Conservation (phyloP, 2,329 filamentous ascomycete genomes). For the Ophiognomonia clavigignenti-juglandacearum region DNA sequence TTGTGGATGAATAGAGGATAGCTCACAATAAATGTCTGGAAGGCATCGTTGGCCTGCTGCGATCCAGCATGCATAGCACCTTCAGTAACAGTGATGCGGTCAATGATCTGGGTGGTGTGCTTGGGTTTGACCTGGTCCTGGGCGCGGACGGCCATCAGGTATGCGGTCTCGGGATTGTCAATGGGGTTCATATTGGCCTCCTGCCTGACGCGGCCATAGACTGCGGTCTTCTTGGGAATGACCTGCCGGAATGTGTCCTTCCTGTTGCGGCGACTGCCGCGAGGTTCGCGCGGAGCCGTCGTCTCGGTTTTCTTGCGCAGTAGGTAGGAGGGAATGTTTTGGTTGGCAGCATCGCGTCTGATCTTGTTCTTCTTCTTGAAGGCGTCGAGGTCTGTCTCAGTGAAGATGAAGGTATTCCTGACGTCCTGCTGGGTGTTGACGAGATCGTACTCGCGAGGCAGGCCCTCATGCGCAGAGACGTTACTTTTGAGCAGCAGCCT, state of each 20-base stretch:
- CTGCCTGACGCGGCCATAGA: constrained; percentile 29
- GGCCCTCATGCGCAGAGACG: constrained; percentile 60
- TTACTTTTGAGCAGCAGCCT: constrained; percentile 65
- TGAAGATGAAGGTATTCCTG: constrained; percentile 86
- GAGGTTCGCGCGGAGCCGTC: constrained; percentile 31
- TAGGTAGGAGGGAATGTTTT: constrained; percentile 55
- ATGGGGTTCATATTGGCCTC: constrained; percentile 27
- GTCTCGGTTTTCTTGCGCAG: constrained; percentile 43
- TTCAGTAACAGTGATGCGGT: constrained; percentile 43
- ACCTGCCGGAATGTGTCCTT: constrained; percentile 62
- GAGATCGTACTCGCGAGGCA: constrained; percentile 88
- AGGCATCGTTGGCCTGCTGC: constrained; percentile 37
- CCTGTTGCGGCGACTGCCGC: constrained; percentile 19
- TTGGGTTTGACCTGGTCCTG: constrained; percentile 45
- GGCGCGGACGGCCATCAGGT: constrained; percentile 33
- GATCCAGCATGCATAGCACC: constrained; percentile 57
- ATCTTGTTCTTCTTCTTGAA: constrained; percentile 57
- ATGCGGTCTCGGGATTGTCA: constrained; percentile 35
- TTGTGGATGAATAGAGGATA: background rate
- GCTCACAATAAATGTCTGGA: constrained; percentile 55
- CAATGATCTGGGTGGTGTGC: constrained; percentile 45
- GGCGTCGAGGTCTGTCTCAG: constrained; percentile 85
- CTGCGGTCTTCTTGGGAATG: constrained; percentile 51
- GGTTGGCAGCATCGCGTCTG: constrained; percentile 50
- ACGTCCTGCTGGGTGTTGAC: constrained; percentile 62